A percentile compares a stretch with the other conserved stretches of the same genome.
Conservation (phyloP, 129 eudicot species). For the Rutidosis leptorrhynchoides region DNA sequence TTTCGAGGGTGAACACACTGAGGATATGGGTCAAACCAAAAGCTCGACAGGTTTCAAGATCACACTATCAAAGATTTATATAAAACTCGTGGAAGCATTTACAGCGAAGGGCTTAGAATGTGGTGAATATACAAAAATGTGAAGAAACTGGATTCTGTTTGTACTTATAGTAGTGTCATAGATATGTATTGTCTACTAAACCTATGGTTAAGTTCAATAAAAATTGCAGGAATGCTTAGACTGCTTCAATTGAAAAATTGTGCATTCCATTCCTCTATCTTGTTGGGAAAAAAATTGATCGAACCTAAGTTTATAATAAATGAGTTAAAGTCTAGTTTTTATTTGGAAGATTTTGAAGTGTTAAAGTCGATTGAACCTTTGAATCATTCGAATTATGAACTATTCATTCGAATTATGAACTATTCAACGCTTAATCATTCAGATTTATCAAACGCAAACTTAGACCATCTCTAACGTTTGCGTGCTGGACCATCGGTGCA, state of each 20-base stretch:
- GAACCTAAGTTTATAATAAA: no score
- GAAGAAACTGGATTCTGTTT: not conserved
- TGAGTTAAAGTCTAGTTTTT: no score
- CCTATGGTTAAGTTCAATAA: not conserved
- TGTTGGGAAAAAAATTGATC: no score
- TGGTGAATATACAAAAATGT: constrained; percentile 20
- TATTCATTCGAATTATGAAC: no score
- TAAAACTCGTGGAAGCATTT: constrained; percentile 81
- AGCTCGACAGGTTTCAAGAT: constrained; percentile 92
- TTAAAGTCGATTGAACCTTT: no score
- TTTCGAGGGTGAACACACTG: constrained; percentile 25
- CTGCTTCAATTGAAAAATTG: not conserved
- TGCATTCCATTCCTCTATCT: not conserved
- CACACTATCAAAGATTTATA: constrained; percentile 67
- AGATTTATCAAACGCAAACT: no score
- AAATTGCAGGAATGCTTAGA: not conserved
- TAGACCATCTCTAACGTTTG: no score
- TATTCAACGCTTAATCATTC: no score
- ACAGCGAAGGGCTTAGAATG: constrained; percentile 60
- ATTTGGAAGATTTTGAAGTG: no score
- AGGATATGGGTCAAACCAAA: constrained; percentile 36
- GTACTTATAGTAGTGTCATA: not conserved
- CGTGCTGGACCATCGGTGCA: no score
- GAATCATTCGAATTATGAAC: no score
- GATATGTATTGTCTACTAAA: no score